Conservation (phyloP, 768 basidiomycete genomes). For the Boletus huronensis region DNA sequence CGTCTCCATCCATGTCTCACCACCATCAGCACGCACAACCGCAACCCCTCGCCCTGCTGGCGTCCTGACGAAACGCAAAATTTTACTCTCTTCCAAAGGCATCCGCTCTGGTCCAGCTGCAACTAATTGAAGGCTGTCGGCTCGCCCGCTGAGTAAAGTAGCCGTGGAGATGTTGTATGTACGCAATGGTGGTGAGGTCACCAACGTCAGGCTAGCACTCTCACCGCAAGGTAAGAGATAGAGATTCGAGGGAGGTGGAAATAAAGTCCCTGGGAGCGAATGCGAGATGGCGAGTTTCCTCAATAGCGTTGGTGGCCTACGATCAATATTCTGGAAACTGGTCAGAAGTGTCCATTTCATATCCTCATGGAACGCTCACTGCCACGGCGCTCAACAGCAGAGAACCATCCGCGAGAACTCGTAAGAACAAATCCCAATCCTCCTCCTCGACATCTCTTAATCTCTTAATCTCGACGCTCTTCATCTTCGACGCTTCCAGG, state of each 20-base stretch:
- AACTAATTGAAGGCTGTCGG: constrained; percentile 49
- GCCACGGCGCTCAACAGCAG: constrained; percentile 68
- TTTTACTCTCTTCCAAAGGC: constrained; percentile 47
- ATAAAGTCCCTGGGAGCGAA: constrained; percentile 47
- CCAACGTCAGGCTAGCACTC: constrained; percentile 46
- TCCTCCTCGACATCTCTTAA: constrained; percentile 65
- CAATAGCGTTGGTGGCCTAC: constrained; percentile 80
- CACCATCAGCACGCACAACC: constrained; percentile 55
- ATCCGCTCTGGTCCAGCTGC: constrained; percentile 40
- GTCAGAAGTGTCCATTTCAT: constrained; percentile 2
- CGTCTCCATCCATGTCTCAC: constrained; percentile 61
- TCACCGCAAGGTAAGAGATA: constrained; percentile 50
- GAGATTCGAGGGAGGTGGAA: constrained; percentile 47
- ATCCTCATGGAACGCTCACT: constrained; percentile 41
- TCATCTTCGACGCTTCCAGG: constrained; percentile 33
- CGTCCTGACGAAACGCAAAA: constrained; percentile 67
- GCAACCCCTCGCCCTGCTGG: constrained; percentile 76
- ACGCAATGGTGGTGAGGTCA: constrained; percentile 64
- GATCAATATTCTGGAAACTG: constrained; percentile 72
- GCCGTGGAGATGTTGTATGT: constrained; percentile 56
- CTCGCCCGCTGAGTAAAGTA: constrained; percentile 57
- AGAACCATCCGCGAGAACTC: constrained; percentile 71
- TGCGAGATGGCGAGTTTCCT: constrained; percentile 73
- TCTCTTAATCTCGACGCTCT: constrained; percentile 31
- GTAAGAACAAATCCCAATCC: constrained; percentile 77